phyloP scores from a whole-genome alignment of 331 rosid species.

The Malus hybrid region DNA sequence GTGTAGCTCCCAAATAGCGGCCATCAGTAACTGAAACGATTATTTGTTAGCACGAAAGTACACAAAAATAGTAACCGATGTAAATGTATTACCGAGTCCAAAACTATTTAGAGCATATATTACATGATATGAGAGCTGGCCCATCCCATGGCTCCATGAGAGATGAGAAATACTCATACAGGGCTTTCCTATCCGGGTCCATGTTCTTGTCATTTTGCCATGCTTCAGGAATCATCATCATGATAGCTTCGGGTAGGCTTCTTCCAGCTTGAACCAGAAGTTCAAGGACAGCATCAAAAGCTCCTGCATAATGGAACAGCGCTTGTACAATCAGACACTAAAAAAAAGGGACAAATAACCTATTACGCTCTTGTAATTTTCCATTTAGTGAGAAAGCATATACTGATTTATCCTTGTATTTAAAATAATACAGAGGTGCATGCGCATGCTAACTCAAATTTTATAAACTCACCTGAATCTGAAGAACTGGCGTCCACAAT shows the following conservation, averaged over 20 bases:
- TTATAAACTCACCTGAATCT: conserved; percentile 65
- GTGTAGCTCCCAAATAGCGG: conserved; percentile 96
- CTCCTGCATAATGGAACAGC: conserved; percentile 42
- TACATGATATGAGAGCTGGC: conserved; percentile 98
- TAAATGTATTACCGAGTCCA: neutral
- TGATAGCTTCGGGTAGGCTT: conserved; percentile 97
- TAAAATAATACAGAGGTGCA: neutral
- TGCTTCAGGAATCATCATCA: conserved; percentile 99
- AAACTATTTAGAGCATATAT: conserved; percentile 1
- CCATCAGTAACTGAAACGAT: conserved; percentile 85
- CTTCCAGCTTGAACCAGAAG: conserved; percentile 86
- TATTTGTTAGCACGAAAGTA: neutral
- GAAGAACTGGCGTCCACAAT: conserved; percentile 91
- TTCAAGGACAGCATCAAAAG: conserved; percentile 96
- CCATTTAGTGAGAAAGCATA: too few species aligned
- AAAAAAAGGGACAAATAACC: neutral
- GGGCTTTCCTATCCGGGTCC: conserved; percentile 70
- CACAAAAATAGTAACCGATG: neutral
- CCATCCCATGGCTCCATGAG: conserved; percentile 99
- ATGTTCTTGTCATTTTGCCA: conserved; percentile 99
- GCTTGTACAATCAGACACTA: neutral
- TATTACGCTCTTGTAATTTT: neutral
- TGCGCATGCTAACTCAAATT: neutral
- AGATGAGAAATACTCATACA: conserved; percentile 88
- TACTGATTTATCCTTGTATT: too few species aligned